Evolutionary conservation across 306 rosid genomes (phyloP).

Genomic region (Fragaria ananassa): DNA sequence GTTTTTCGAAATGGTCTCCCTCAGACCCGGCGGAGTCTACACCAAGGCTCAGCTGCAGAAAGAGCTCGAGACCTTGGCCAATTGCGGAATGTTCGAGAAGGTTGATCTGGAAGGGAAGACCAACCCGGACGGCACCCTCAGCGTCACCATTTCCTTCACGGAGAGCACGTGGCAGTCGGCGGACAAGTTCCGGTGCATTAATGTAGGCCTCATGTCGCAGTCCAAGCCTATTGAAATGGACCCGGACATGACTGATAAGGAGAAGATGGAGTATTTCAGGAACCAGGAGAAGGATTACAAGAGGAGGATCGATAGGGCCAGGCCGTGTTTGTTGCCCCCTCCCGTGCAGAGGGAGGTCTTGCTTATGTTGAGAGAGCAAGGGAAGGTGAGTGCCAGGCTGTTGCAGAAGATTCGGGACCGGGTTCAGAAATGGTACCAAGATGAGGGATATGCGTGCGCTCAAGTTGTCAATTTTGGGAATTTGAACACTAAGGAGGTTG

Average conservation of each 20-base stretch:
- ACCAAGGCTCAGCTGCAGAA: conserved; percentile 84
- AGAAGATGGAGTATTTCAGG: conserved; percentile 65
- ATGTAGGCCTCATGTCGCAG: conserved; percentile 77
- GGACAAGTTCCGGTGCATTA: conserved; percentile 79
- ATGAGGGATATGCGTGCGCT: conserved; percentile 92
- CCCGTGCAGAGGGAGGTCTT: conserved; percentile 61
- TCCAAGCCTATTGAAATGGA: conserved; percentile 86
- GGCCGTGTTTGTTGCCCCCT: conserved; percentile 67
- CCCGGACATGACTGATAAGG: conserved; percentile 89
- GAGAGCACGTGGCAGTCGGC: conserved; percentile 96
- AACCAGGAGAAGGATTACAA: conserved; percentile 83
- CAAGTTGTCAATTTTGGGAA: conserved; percentile 97
- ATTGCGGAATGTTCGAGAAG: conserved; percentile 98
- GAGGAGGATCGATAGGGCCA: conserved; percentile 73
- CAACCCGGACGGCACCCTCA: conserved; percentile 72
- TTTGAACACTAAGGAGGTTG: conserved; percentile 87
- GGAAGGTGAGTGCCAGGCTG: conserved; percentile 80
- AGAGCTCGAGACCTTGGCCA: conserved; percentile 70
- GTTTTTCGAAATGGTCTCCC: conserved; percentile 84
- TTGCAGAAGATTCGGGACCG: conserved; percentile 86
- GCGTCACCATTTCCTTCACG: conserved; percentile 55
- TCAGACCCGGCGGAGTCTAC: conserved; percentile 72
- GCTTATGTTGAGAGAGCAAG: conserved; percentile 63
- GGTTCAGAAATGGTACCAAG: conserved; percentile 98
- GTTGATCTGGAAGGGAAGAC: conserved; percentile 92